Evolutionary conservation across 2,329 filamentous ascomycete genomes (phyloP).

Genomic region (Hymenoscyphus albidus): DNA sequence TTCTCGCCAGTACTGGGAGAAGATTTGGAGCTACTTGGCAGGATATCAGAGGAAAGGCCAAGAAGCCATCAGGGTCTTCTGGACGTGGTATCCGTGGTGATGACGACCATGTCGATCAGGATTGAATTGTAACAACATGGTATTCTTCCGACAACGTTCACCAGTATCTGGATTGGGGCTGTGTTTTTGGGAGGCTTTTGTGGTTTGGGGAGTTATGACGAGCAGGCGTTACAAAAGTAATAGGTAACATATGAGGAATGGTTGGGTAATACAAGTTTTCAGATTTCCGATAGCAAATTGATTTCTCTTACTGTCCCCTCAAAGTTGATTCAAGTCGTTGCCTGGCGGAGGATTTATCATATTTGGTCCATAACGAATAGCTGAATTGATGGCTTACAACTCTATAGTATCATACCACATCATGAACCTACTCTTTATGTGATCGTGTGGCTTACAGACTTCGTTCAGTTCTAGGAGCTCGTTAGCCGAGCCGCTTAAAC

Average conservation of each 20-base stretch:
- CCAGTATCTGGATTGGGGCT: not conserved
- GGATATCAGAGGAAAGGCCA: conserved; percentile 60
- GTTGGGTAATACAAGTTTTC: not conserved
- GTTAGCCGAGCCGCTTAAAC: not conserved
- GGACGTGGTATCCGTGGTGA: conserved; percentile 18
- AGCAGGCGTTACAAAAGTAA: conserved; percentile 4
- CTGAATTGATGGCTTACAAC: not conserved
- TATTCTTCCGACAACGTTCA: not conserved
- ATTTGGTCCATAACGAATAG: not conserved
- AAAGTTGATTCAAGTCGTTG: not conserved
- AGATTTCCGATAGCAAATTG: not conserved
- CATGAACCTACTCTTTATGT: not conserved
- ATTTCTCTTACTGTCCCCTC: not conserved
- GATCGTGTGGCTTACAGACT: too few relatives aligned
- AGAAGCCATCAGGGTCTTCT: conserved; percentile 22
- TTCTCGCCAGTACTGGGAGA: conserved; percentile 77
- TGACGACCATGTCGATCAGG: not conserved
- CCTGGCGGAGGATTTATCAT: not conserved
- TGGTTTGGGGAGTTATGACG: not conserved
- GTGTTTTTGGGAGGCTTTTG: not conserved
- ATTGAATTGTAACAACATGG: not conserved
- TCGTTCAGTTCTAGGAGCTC: not conserved
- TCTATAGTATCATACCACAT: not conserved
- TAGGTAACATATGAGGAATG: conserved; percentile 1
- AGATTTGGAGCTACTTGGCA: conserved; percentile 85